A percentile compares a stretch with the other conserved stretches of the same genome.
phyloP scores from a whole-genome alignment of 108 stramenopile species.

The Cyclotella cryptica region DNA sequence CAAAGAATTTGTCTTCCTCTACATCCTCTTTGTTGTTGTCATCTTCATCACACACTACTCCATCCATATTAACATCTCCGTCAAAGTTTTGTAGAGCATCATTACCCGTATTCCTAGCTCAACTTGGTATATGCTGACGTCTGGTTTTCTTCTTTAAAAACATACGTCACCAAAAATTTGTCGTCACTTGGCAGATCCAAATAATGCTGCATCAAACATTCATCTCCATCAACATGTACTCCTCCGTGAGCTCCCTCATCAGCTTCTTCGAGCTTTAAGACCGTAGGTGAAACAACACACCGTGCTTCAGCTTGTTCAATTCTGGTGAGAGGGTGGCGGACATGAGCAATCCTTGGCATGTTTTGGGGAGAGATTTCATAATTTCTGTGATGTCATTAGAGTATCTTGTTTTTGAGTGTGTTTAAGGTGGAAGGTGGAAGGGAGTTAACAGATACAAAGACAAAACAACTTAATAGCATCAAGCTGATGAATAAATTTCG shows the following conservation, averaged over 20 bases:
- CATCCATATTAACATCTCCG: conserved; percentile 72
- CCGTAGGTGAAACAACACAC: conserved; percentile 93
- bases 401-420: conserved; percentile 69
- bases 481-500: too few relatives aligned
- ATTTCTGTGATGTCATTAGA: conserved; percentile 89
- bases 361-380: conserved; percentile 87
- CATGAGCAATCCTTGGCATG: conserved; percentile 97
- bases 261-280: conserved; percentile 94
- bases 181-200: conserved; percentile 80
- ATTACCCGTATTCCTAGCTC: conserved; percentile 71
- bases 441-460: too few relatives aligned
- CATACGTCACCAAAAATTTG: conserved; percentile 92
- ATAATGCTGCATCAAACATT: conserved; percentile 92
- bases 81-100: conserved; percentile 93
- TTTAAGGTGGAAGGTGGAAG: neutral
- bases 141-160: conserved; percentile 82
- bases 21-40: conserved; percentile 32
- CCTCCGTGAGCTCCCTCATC: conserved; percentile 44
- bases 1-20: conserved; percentile 59
- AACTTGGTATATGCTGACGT: conserved; percentile 34
- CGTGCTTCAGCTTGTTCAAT: conserved; percentile 89
- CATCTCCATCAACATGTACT: conserved; percentile 38
- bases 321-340: conserved; percentile 96
- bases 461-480: too few relatives aligned
- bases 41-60: conserved; percentile 57